Evolutionary conservation across 2,329 filamentous ascomycete genomes (phyloP), one percentile per base, ranked within the genome.

Genomic region (Parasarocladium wereldwijsianum): DNA sequence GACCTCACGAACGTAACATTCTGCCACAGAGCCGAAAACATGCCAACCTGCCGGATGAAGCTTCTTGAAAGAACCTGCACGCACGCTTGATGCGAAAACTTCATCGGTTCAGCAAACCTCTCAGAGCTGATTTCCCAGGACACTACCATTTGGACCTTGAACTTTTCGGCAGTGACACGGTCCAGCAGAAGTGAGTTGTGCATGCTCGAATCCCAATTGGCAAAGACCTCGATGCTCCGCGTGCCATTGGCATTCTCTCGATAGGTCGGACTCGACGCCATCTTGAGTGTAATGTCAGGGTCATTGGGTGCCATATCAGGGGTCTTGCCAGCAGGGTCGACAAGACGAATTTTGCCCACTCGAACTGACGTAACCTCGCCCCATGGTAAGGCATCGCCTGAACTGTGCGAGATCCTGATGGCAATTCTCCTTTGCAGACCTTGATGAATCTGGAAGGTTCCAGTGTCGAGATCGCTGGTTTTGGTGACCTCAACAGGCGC

Each of bases 181-280:
- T 98, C 86, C n/a, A 98, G 70, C 10, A 96, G 64, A n/a, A 93
- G 62, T 5, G 90, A 94, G 38, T 75, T 76, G 52, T 98, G 90
- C 40, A 90, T 64, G 44, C 85, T 93, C 0, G 87, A 94, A 49
- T 98, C 90, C 90, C 90, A 98, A 46, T 96, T 86, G 1, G 81
- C 85, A n/a, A 79, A 68, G 24, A 96, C 64, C 2, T 78, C 86
- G 21, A 94, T 76, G 48, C 79, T 85, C 20, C 76, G 78, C 1
- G 86, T 94, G 21, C 90, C 90, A 48, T 96, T 92, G 15, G 82
- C 73, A 46, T 94, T 92, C 34, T 81, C 75, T 38, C 78, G 80
- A 39, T 93, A 77, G 33, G 75, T 66, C 1, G 90, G 87, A 27
- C 78, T 74, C 18, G 79, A 71, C 3, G 85, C 66, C 26, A 93